Base-by-base conservation (phyloP, 768 basidiomycete species). In the Leccinum rimulosum region DNA sequence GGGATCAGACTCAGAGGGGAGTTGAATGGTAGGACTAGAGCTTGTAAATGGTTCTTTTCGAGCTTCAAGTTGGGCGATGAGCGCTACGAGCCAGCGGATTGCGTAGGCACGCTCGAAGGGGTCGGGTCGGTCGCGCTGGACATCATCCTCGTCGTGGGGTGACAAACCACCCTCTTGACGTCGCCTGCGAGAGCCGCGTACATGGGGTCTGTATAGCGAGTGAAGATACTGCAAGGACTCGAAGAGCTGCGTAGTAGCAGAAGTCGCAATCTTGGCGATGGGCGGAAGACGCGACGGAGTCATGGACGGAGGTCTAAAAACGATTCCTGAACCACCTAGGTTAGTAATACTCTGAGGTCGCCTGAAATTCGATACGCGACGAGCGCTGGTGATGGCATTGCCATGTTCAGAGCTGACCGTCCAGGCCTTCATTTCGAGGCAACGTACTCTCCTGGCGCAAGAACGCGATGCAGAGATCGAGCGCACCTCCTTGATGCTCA, bases 391-490 rank as follows among this genome's bases (percentile, higher is more conserved):
- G 17, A 63, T 66, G 66, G 31, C 52, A 38, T 56, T 38, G 1
- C 14, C 53, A 43, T 56, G 43, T 28, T 57, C 70, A 52, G 76
- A 76, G 22, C 56, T 57, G 31, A 62, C 72, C 38, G 66, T 89
- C 12, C 71, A 71, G 8, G 76, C 77, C 2, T 95, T 94, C 74
- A 79, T 95, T 52, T 73, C 80, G 17, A 80, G 86, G 17, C 91
- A 95, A 50, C 78, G 84, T 22, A 61, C 75, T 4, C 81, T 98
- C 17, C 80, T 97, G 6, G 65, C 79, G 11, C 76, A 75, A 57
- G 96, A 98, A 74, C 84, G 90, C 30, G 80, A 85, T 47, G 89
- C 91, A n/a, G 96, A 98, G 66, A 83, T 94, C 62, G 86, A 89
- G 59, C 82, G 90, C 40, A 89, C 82, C 14, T 84, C 89, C 8